phyloP scores from a whole-genome alignment of 2,329 filamentous ascomycete genomes.

The Aspergillus sp. region DNA sequence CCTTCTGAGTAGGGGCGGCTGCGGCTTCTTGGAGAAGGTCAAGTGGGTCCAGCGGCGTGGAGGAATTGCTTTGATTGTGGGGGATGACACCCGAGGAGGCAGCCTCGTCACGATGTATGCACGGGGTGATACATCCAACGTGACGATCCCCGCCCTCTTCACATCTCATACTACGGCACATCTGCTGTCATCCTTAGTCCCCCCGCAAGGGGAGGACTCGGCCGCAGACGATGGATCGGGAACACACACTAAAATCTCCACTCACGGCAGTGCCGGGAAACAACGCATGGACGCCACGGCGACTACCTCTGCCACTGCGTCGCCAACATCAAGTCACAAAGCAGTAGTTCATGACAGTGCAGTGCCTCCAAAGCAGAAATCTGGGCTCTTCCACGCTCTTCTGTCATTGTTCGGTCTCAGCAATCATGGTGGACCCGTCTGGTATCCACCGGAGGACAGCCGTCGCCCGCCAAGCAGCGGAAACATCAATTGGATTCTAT shows the following conservation, averaged over 20 bases:
- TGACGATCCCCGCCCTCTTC: conserved; percentile 92
- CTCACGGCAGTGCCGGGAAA: conserved; percentile 22
- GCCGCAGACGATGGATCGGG: conserved; percentile 61
- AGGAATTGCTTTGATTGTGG: conserved; percentile 86
- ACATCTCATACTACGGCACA: conserved; percentile 94
- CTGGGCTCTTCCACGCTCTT: conserved; percentile 48
- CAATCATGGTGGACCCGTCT: conserved; percentile 27
- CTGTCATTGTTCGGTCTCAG: conserved; percentile 48
- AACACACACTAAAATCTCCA: conserved; percentile 41
- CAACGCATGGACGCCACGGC: conserved; percentile 30
- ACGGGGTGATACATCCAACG: conserved; percentile 90
- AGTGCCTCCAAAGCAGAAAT: conserved; percentile 21
- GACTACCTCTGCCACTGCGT: conserved; percentile 32
- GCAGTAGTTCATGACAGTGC: conserved; percentile 21
- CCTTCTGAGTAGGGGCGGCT: conserved; percentile 86
- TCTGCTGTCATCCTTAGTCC: conserved; percentile 82
- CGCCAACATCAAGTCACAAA: conserved; percentile 35
- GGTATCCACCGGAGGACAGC: conserved; percentile 50
- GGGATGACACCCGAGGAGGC: conserved; percentile 86
- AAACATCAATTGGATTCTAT: conserved; percentile 70
- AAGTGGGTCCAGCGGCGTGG: conserved; percentile 95
- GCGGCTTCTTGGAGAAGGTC: conserved; percentile 94
- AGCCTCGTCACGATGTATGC: conserved; percentile 97
- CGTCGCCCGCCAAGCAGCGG: conserved; percentile 72
- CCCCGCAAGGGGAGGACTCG: conserved; percentile 66